These are phyloP conservation scores for Colletotrichum sp. DNA, from an alignment of 2,329 filamentous ascomycete genomes.

Conservation along the genomic window DNA sequence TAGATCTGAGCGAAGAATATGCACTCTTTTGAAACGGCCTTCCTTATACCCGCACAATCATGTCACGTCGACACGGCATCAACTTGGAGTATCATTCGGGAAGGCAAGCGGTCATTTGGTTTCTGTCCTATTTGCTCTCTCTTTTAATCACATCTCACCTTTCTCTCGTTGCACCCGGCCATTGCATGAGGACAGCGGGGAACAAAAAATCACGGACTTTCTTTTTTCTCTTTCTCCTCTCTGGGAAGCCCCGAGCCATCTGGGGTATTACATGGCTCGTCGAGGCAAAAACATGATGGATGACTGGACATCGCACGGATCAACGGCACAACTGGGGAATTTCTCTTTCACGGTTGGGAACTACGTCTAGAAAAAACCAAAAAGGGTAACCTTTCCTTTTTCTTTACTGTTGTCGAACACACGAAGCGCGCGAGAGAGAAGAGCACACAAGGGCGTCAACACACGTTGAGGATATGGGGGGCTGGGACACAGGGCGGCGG, in stretches of 20 bases:
- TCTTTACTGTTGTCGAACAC: background rate
- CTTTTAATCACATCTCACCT: background rate
- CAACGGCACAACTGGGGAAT: conserved; percentile 9
- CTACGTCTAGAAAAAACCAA: background rate
- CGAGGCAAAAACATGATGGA: conserved; percentile 5
- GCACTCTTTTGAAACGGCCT: conserved; percentile 18
- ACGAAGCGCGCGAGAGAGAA: background rate
- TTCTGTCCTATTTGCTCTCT: conserved; percentile 6
- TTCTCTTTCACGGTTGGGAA: background rate
- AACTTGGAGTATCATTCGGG: conserved; percentile 13
- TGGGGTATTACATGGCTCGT: background rate
- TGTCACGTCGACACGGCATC: conserved; percentile 15
- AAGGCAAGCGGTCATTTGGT: conserved; percentile 21
- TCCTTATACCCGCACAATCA: conserved; percentile 7
- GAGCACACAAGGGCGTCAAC: background rate
- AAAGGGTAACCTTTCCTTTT: background rate
- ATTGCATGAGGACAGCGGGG: conserved; percentile 10
- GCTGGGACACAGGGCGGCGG: background rate
- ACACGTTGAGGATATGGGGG: background rate
- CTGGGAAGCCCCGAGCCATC: background rate
- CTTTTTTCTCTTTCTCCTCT: conserved; percentile 4
- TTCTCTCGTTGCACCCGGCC: conserved; percentile 11
- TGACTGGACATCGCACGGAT: conserved; percentile 19
- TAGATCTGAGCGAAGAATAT: background rate
- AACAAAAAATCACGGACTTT: conserved; percentile 5